A percentile compares a stretch with the other conserved stretches of the same genome.
These are phyloP conservation scores for Entophlyctis luteolus DNA, from an alignment of 192 early-diverging fungal genomes.

Conservation along the genomic window DNA sequence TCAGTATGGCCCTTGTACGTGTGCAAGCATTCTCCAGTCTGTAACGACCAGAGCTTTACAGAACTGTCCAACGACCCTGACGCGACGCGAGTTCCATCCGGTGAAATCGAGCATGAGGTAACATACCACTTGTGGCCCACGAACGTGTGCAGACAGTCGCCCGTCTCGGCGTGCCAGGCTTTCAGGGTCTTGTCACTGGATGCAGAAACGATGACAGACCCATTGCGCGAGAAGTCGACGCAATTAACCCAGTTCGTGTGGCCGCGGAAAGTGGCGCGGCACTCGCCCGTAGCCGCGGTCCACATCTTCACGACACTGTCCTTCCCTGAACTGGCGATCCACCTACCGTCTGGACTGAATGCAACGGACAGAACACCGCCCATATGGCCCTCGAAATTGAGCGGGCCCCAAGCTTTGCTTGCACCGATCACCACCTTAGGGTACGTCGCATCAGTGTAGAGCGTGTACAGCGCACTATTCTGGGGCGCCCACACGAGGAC, in stretches of 20 bases:
- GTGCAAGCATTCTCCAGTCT: background rate
- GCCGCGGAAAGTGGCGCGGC: background rate
- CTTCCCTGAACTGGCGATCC: constrained; percentile 75
- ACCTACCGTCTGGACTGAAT: constrained; percentile 67
- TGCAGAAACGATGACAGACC: constrained; percentile 13
- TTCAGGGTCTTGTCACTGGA: background rate
- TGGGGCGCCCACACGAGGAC: background rate
- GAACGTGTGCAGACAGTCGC: background rate
- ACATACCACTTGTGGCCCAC: background rate
- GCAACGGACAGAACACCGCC: constrained; percentile 15
- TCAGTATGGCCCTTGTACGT: background rate
- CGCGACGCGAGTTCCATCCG: background rate
- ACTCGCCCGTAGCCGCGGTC: constrained; percentile 16
- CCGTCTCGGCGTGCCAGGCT: background rate
- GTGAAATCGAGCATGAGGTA: background rate
- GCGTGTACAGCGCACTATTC: background rate
- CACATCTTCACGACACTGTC: constrained; percentile 82
- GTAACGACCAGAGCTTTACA: background rate
- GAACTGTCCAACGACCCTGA: background rate
- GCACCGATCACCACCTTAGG: background rate
- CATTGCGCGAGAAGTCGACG: constrained; percentile 5
- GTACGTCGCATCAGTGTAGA: background rate
- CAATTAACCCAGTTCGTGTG: background rate
- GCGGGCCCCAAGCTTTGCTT: background rate
- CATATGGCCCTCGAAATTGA: constrained; percentile 14